Evolutionary conservation across 768 basidiomycete genomes (phyloP), one percentile per base, ranked within the genome.

Genomic region (Pleurotus giganteus): DNA sequence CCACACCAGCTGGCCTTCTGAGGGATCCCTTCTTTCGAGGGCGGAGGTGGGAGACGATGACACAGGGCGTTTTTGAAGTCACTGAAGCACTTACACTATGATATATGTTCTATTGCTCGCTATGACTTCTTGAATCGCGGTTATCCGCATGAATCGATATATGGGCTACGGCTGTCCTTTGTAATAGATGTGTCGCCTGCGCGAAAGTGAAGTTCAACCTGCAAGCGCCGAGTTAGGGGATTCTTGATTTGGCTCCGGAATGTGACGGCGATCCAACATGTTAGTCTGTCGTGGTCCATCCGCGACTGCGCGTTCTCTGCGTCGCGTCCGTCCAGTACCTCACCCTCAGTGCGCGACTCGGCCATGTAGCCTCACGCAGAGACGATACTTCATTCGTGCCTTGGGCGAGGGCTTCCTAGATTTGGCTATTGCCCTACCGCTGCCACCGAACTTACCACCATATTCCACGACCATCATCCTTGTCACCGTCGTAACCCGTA

Each of bases 1-100:
- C 92, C 97, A 69, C 97, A 99, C 79, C 84, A 91, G 75, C 71
- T 99, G 77, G 82, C 82, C 60, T 98, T 97, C 82, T 98, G 77
- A 80, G 61, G 61, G 58, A 50, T 55, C 56, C 49, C 51, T 52
- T 6, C 9, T 26, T 41, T 58, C 43, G 36, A 59, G 55, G 57
- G 55, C 59, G 54, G 56, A 58, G 41, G 41, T 57, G 57, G 59
- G 58, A 46, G 37, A 41, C 55, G 59, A 36, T 54, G 61, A 42
- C 9, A 56, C 51, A 45, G 57, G 57, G 53, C 41, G 61, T 47
- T 37, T 43, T 56, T 52, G 53, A 53, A 54, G 52, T 61, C 56
- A 44, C 46, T 37, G 12, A 17, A 9, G 56, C 34, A 52, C 44
- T 52, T 57, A 52, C 45, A 36, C 23, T 59, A 60, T 63, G 59